These are phyloP conservation scores for Hanseniaspora lachancei DNA, from an alignment of 805 yeast genomes.

Conservation along the genomic window DNA sequence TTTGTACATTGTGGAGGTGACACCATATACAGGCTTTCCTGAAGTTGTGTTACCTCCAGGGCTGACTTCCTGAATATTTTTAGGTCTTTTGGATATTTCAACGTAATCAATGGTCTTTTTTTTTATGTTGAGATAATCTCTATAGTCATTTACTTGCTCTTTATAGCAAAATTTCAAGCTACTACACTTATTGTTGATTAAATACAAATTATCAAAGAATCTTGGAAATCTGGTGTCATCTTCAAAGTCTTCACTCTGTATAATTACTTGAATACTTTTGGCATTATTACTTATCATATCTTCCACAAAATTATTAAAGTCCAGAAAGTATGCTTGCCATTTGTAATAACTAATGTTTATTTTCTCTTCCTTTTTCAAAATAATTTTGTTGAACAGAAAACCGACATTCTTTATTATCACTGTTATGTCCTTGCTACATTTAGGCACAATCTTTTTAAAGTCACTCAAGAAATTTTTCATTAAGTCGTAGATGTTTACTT, in stretches of 20 bases:
- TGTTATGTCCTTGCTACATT: not conserved
- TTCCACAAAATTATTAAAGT: not conserved
- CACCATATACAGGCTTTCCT: conserved; percentile 5
- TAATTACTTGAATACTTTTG: not conserved
- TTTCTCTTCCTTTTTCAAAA: not conserved
- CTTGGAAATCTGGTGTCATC: not conserved
- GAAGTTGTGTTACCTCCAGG: not conserved
- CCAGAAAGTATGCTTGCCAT: not conserved
- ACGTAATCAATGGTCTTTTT: not conserved
- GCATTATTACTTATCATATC: not conserved
- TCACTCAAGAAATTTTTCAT: not conserved
- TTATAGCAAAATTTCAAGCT: not conserved
- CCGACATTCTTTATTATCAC: not conserved
- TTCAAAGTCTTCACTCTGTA: not conserved
- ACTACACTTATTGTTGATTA: not conserved
- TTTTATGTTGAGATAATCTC: not conserved
- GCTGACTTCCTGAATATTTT: not conserved
- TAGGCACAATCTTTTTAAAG: not conserved
- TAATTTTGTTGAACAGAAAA: not conserved
- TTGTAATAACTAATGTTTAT: not conserved
- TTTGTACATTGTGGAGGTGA: not conserved
- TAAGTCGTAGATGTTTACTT: not conserved
- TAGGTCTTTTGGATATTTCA: not conserved
- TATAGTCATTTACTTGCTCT: not conserved
- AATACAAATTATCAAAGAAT: conserved; percentile 2